phyloP scores from a whole-genome alignment of 2,329 filamentous ascomycete genomes.

The Chalaropsis thielavioides region DNA sequence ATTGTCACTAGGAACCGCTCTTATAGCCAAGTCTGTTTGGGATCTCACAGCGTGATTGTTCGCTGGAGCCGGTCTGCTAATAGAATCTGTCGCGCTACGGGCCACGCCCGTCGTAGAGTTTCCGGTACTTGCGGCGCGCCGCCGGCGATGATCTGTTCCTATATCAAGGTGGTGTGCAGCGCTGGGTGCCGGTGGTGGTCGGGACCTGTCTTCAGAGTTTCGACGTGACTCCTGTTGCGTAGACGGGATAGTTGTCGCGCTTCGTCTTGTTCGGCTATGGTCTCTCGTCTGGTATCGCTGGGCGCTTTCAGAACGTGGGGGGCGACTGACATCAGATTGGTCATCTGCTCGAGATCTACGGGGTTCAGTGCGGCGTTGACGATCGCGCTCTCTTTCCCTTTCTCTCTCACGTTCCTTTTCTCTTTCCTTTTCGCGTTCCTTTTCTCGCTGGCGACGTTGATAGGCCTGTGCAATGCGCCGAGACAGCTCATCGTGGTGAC shows the following conservation, averaged over 20 bases:
- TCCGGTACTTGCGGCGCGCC: constrained; percentile 39
- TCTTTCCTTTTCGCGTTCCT: constrained; percentile 19
- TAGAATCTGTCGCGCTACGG: constrained; percentile 40
- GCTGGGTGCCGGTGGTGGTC: constrained; percentile 35
- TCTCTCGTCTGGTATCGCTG: constrained; percentile 17
- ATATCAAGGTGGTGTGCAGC: constrained; percentile 27
- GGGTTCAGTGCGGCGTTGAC: constrained; percentile 3
- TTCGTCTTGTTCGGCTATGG: constrained; percentile 17
- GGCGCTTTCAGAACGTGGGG: constrained; percentile 23
- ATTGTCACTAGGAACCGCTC: constrained; percentile 18
- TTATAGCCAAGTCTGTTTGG: constrained; percentile 45
- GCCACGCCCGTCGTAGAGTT: neutral
- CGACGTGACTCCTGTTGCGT: constrained; percentile 25
- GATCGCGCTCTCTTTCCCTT: constrained; percentile 12
- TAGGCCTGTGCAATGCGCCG: constrained; percentile 85
- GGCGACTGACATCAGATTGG: constrained; percentile 12
- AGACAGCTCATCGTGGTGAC: constrained; percentile 77
- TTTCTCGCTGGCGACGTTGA: constrained; percentile 54
- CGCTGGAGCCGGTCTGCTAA: constrained; percentile 30
- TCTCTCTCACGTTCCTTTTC: neutral
- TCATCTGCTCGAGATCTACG: neutral
- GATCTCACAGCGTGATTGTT: constrained; percentile 43
- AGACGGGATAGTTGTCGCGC: neutral
- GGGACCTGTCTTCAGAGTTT: constrained; percentile 34
- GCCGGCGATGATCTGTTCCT: constrained; percentile 32